A percentile compares a stretch with the other conserved stretches of the same genome.
Evolutionary conservation across 1,139 yeast species (phyloP).

Genomic region (Sugiyamaella grinbergsii): DNA sequence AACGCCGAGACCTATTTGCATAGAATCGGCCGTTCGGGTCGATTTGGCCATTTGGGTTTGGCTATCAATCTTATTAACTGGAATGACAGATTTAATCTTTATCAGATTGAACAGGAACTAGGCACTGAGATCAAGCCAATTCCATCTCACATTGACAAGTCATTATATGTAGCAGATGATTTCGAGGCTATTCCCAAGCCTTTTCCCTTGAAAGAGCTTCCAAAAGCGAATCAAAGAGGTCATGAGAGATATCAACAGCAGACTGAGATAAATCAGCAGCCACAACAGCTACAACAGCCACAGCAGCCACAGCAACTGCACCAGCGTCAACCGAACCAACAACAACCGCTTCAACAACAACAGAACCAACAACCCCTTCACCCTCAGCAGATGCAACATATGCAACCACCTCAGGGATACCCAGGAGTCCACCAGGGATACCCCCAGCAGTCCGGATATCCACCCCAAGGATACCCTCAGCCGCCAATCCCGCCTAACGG

Average conservation of each 20-base stretch:
- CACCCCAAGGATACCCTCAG: conserved; percentile 26
- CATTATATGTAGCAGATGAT: conserved; percentile 85
- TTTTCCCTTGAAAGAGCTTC: conserved; percentile 70
- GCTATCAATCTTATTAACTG: conserved; percentile 96
- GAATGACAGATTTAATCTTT: conserved; percentile 92
- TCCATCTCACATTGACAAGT: conserved; percentile 85
- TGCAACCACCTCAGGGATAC: conserved; percentile 17
- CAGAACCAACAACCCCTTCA: conserved; percentile 25
- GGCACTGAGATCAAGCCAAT: conserved; percentile 98
- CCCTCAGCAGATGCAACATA: conserved; percentile 13
- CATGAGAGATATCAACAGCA: conserved; percentile 27
- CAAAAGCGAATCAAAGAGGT: conserved; percentile 44
- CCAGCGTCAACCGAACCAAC: too few relatives aligned
- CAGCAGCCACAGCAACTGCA: conserved; percentile 31
- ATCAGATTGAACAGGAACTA: conserved; percentile 94
- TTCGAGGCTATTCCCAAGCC: conserved; percentile 81
- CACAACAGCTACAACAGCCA: conserved; percentile 28
- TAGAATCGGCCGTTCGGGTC: conserved; percentile 98
- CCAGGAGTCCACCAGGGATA: conserved; percentile 20
- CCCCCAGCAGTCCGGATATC: conserved; percentile 23
- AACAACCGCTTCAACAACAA: conserved; percentile 26
- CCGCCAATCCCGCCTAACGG: conserved; percentile 18
- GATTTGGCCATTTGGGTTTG: conserved; percentile 97
- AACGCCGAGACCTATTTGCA: conserved; percentile 96
- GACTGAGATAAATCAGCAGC: conserved; percentile 28